These are phyloP conservation scores for Monilinia fructigena DNA, from an alignment of 2,329 filamentous ascomycete genomes.

Conservation along the genomic window DNA sequence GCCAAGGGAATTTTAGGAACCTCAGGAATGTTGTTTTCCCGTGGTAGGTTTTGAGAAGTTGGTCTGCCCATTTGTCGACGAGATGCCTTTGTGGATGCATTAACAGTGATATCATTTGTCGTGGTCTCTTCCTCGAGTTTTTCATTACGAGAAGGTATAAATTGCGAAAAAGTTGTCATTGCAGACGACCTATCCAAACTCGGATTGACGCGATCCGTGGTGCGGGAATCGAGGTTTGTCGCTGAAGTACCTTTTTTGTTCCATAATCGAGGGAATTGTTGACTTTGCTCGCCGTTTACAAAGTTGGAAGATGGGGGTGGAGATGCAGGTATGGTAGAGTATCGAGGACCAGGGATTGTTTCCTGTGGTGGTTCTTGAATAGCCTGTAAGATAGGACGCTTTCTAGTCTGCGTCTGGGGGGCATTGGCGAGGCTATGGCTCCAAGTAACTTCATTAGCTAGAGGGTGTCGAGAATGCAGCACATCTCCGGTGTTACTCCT, in stretches of 20 bases:
- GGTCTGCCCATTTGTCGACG: neutral
- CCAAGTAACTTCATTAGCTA: neutral
- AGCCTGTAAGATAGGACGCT: neutral
- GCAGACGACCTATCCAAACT: neutral
- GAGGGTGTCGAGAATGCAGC: neutral
- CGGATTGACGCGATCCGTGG: neutral
- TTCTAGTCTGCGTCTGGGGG: neutral
- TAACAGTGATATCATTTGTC: neutral
- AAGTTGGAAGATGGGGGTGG: too few relatives aligned
- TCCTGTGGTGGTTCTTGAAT: neutral
- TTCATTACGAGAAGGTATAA: neutral
- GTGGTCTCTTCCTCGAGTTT: neutral
- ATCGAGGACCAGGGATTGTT: neutral
- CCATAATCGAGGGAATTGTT: neutral
- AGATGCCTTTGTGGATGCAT: neutral
- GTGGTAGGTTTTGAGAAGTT: neutral
- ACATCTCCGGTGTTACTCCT: neutral
- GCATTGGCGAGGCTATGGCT: neutral
- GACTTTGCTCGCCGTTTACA: neutral
- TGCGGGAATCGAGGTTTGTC: neutral
- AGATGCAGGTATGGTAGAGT: neutral
- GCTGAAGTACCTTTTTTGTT: neutral
- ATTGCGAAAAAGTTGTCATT: constrained; percentile 4
- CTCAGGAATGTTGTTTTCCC: neutral
- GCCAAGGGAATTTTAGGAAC: neutral